Conservation (phyloP, 164 flowering plant genomes). For the Nymphaea colorata region DNA sequence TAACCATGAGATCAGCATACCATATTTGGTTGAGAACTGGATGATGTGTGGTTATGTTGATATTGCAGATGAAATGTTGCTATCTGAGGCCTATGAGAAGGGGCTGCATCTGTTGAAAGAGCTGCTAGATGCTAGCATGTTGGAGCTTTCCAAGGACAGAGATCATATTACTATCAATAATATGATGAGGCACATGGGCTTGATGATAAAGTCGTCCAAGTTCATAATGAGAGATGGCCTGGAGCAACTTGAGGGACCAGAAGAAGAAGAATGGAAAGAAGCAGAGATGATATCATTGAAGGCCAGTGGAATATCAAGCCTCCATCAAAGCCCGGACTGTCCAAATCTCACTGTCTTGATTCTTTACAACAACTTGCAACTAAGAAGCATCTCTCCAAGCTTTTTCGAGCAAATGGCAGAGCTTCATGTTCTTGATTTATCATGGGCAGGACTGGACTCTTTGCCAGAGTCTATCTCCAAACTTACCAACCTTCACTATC, state of each 20-base stretch:
- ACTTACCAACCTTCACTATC: slow-evolving; percentile 1
- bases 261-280: slow-evolving; percentile 4
- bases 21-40: background rate
- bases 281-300: slow-evolving; percentile 1
- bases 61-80: background rate
- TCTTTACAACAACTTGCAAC: background rate
- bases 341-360: slow-evolving; percentile 1
- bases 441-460: background rate
- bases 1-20: background rate
- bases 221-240: background rate
- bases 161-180: background rate
- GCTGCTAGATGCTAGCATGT: background rate
- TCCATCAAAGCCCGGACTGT: background rate
- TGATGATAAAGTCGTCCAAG: background rate
- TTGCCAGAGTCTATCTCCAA: slow-evolving; percentile 7
- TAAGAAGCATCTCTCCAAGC: slow-evolving; percentile 3
- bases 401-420: slow-evolving; percentile 9
- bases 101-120: slow-evolving; percentile 1
- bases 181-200: background rate
- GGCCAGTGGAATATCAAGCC: background rate
- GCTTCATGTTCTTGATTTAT: slow-evolving; percentile 12
- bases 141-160: background rate
- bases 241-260: background rate
- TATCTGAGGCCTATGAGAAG: background rate
- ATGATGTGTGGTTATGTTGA: background rate